These are phyloP conservation scores for Penicillium sp. DNA, from an alignment of 2,329 filamentous ascomycete genomes.

Conservation along the genomic window DNA sequence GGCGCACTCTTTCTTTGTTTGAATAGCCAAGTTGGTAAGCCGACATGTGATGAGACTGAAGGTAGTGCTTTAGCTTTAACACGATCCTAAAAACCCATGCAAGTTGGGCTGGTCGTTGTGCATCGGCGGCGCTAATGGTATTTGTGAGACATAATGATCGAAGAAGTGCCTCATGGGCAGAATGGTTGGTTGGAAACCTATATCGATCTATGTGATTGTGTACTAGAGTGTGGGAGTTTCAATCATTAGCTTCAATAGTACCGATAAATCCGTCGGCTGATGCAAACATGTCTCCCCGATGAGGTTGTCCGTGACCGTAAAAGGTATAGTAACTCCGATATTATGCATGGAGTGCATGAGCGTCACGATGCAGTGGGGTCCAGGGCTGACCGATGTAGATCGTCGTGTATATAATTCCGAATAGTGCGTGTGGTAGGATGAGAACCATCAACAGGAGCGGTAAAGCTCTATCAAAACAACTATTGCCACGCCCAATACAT, in stretches of 20 bases:
- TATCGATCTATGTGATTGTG: background rate
- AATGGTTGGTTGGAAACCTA: background rate
- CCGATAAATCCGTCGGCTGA: background rate
- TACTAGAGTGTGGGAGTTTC: background rate
- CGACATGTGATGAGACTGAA: constrained; percentile 4
- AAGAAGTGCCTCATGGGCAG: background rate
- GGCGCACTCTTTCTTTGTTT: background rate
- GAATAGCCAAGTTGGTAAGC: constrained; percentile 10
- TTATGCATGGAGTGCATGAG: constrained; percentile 6
- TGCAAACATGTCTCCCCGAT: background rate
- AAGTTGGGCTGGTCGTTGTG: background rate
- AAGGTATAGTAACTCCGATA: background rate
- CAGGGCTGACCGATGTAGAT: background rate
- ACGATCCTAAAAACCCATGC: background rate
- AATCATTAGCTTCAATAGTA: background rate
- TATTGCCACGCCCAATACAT: constrained; percentile 3
- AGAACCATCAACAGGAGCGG: background rate
- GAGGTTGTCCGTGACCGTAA: background rate
- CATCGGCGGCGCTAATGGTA: background rate
- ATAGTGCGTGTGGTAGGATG: background rate
- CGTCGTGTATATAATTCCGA: background rate
- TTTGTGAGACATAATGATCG: constrained; percentile 8
- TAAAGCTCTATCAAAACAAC: too few relatives aligned
- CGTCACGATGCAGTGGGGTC: background rate
- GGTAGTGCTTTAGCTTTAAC: background rate